Conservation (phyloP, 352 stramenopile genomes). For the Labyrinthula sp. region DNA sequence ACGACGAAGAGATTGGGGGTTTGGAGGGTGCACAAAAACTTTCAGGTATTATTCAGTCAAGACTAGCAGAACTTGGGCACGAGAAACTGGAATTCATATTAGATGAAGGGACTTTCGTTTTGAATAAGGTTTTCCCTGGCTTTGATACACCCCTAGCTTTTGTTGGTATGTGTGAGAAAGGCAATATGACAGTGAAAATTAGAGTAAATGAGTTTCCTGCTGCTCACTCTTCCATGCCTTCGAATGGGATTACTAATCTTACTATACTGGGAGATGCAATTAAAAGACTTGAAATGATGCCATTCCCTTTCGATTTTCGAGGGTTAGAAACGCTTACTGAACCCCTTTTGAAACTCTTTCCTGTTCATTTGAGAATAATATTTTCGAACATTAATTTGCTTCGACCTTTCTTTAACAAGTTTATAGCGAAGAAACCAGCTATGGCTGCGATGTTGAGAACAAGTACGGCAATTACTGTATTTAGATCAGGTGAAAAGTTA, state of each 20-base stretch:
- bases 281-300: conserved; percentile 22
- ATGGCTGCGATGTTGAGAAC: conserved; percentile 31
- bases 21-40: conserved; percentile 28
- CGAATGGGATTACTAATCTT: conserved; percentile 13
- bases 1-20: conserved; percentile 33
- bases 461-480: conserved; percentile 31
- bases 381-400: conserved; percentile 33
- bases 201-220: conserved; percentile 9
- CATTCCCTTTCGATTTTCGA: conserved; percentile 26
- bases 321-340: no score
- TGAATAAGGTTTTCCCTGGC: conserved; percentile 31
- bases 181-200: conserved; percentile 30
- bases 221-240: conserved; percentile 33
- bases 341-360: no score
- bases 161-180: conserved; percentile 30
- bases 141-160: conserved; percentile 24
- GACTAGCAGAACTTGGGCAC: conserved; percentile 3
- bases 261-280: conserved; percentile 32
- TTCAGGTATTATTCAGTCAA: conserved; percentile 12
- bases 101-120: conserved; percentile 33
- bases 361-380: conserved; percentile 14
- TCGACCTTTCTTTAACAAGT: conserved; percentile 16
- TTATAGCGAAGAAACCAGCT: conserved; percentile 27
- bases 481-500: conserved; percentile 29
- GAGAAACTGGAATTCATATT: conserved; percentile 29